Evolutionary conservation across 139 green algal species (phyloP), one percentile per base, ranked within the genome.

Genomic region (Parachlorella kessleri): DNA sequence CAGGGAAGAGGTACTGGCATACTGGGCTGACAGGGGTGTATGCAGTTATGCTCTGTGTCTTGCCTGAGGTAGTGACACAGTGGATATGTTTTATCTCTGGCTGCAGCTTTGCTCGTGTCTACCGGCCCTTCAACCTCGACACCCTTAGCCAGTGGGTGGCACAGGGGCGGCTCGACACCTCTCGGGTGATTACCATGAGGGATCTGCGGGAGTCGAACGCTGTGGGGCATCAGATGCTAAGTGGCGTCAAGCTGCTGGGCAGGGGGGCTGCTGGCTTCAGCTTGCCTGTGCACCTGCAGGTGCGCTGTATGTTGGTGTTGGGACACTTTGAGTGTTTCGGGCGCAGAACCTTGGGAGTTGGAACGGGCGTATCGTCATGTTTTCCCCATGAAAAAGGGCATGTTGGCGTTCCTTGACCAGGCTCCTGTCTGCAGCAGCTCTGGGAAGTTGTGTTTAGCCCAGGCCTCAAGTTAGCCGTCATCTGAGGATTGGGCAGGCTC

Each of bases 211-310:
- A 95, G 70, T 87, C 79, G 30, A 85, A 89, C 32, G 85, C 87
- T 32, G 77, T 96, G 7, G 72, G 81, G 28, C 91, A 87, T 40
- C 88, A 88, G 30, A 84, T 95, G 37, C 84, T 87, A 42, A 84
- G 95, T 82, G 95, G 95, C 21, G 93, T 98, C 10, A 93, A 98
- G 85, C 88, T 98, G 70, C 87, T 98, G 53, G 93, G 79, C n/a
- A 66, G 70, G 63, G 83, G 83, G 23, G 66, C 78, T 2, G 21
- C 26, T 5, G 4, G 23, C 38, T 89, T 95, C 64, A 70, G 79
- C 10, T 32, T 79, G 26, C 77, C 83, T 35, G 38, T 93, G 24
- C 71, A 94, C 80, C 67, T 89, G 32, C 53, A 89, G 77, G 77
- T n/a, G n/a, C n/a, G n/a, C n/a, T n/a, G n/a, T n/a, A n/a, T n/a